Evolutionary conservation across 1,284 basidiomycete species (phyloP).

Genomic region (Pulveroboletus sp.): DNA sequence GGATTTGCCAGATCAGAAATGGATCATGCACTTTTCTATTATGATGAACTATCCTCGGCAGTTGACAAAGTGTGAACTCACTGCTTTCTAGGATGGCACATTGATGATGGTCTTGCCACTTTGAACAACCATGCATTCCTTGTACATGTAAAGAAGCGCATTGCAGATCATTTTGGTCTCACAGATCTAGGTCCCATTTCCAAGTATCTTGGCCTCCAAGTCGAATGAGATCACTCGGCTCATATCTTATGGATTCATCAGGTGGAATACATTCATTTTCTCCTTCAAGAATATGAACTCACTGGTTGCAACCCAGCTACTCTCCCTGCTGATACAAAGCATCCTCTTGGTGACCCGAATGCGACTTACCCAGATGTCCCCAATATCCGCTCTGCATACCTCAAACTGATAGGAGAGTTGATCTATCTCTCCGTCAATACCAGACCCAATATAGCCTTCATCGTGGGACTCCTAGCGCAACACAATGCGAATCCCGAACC

Average conservation of each 20-base stretch:
- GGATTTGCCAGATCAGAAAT: not conserved
- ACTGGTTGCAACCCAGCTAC: not conserved
- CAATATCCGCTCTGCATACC: not conserved
- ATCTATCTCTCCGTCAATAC: not conserved
- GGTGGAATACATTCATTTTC: not conserved
- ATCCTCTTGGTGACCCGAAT: not conserved
- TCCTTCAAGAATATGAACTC: not conserved
- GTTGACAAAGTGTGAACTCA: too few species aligned
- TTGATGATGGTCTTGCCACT: not conserved
- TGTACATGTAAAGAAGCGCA: not conserved
- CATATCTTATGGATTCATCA: not conserved
- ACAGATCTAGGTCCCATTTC: not conserved
- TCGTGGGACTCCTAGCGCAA: not conserved
- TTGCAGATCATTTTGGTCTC: not conserved
- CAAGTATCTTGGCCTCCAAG: not conserved
- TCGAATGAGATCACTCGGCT: not conserved
- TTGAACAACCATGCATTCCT: not conserved
- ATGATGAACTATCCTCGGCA: not conserved
- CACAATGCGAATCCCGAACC: not conserved
- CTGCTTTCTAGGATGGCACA: not conserved
- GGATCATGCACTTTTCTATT: constrained; percentile 4
- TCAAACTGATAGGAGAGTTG: not conserved
- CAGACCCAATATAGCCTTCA: not conserved
- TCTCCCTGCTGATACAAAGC: not conserved
- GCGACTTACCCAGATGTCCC: not conserved